Conservation (phyloP, 148 eudicot genomes). For the Amaranthus hypochondriacus region DNA sequence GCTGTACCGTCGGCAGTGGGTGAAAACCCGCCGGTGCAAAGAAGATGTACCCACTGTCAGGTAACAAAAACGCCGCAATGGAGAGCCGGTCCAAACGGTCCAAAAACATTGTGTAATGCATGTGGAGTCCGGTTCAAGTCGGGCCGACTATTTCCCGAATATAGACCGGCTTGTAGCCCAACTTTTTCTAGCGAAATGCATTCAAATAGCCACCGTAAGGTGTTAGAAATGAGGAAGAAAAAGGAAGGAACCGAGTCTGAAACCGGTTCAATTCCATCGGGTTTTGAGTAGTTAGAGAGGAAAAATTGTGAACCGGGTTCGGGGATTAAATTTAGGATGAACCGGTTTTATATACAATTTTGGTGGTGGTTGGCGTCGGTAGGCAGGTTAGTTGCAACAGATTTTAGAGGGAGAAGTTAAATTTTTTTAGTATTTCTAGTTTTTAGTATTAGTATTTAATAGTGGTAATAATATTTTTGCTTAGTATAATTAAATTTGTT, state of each 20-base stretch:
- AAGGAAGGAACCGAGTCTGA: conserved; percentile 43
- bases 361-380: conserved; percentile 37
- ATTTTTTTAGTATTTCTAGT: conserved; percentile 18
- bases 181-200: conserved; percentile 65
- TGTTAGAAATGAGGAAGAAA: conserved; percentile 72
- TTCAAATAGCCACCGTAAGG: conserved; percentile 88
- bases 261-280: conserved; percentile 21
- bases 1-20: not conserved
- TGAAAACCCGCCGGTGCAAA: conserved; percentile 23
- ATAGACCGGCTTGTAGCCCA: conserved; percentile 88
- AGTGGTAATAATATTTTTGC: conserved; percentile 20
- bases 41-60: conserved; percentile 67
- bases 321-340: not conserved
- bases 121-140: conserved; percentile 89
- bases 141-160: conserved; percentile 82
- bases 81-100: conserved; percentile 87
- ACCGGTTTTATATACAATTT: conserved; percentile 48
- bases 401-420: conserved; percentile 25
- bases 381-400: conserved; percentile 33
- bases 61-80: conserved; percentile 91
- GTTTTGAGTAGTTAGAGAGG: conserved; percentile 30
- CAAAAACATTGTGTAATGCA: conserved; percentile 79
- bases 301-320: conserved; percentile 30
- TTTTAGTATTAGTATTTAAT: not conserved
- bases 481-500: conserved; percentile 24